A percentile compares a stretch with the other conserved stretches of the same genome.
Conservation (phyloP, 345 rosid species). For the Sisymbrium altissimum region DNA sequence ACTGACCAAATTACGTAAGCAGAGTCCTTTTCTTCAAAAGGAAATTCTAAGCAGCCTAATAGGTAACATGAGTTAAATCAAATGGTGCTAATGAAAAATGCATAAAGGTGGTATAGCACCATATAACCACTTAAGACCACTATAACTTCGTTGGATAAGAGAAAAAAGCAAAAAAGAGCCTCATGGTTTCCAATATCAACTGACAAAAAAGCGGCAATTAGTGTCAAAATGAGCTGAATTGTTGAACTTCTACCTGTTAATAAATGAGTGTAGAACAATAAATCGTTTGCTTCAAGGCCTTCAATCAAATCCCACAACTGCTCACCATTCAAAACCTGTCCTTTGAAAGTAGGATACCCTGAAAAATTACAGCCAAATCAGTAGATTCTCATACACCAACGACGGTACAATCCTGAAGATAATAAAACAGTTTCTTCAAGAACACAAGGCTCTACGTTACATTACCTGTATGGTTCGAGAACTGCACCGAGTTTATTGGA, state of each 20-base stretch:
- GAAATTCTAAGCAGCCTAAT: neutral
- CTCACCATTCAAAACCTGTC: constrained; percentile 89
- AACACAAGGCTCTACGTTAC: no score
- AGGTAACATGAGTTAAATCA: no score
- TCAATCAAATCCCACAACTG: constrained; percentile 82
- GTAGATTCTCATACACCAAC: neutral
- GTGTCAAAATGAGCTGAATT: no score
- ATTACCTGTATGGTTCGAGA: constrained; percentile 99
- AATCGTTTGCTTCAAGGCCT: constrained; percentile 86
- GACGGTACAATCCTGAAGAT: constrained; percentile 28
- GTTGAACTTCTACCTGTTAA: constrained; percentile 59
- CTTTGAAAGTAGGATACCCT: constrained; percentile 96
- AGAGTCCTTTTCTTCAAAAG: neutral
- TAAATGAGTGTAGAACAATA: constrained; percentile 84
- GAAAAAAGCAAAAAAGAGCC: no score
- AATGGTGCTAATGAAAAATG: neutral
- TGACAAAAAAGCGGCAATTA: no score
- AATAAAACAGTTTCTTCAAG: no score
- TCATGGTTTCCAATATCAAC: no score
- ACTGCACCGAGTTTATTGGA: constrained; percentile 95
- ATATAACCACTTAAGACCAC: no score
- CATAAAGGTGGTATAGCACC: neutral
- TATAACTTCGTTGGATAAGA: no score
- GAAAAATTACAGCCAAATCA: constrained; percentile 20
- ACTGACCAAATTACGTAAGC: neutral